Percentiles rank a stretch among this genome's conserved stretches.
Conservation (phyloP, 495 filamentous ascomycete species). For the Margaritispora aquatica region DNA sequence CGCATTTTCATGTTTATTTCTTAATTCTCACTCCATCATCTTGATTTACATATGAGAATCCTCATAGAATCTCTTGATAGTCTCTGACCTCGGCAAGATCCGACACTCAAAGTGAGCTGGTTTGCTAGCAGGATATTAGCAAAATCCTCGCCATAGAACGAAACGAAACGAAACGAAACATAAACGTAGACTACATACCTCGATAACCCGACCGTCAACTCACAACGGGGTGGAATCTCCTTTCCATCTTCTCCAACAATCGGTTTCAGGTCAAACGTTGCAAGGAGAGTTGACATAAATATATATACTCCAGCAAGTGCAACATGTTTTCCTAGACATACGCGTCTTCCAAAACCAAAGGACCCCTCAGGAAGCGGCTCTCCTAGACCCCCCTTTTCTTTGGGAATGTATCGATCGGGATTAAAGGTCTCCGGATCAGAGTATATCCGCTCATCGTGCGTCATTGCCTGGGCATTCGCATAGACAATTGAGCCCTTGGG, state of each 20-base stretch:
- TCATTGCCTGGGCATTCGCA: slow-evolving; percentile 42
- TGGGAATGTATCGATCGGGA: slow-evolving; percentile 38
- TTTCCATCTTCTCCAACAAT: slow-evolving; percentile 10
- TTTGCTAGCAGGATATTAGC: neutral
- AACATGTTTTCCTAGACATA: slow-evolving; percentile 15
- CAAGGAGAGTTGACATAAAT: slow-evolving; percentile 9
- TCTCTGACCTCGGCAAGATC: neutral
- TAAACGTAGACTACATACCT: slow-evolving; percentile 2
- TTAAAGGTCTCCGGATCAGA: slow-evolving; percentile 34
- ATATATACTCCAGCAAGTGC: slow-evolving; percentile 15
- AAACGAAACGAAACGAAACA: neutral
- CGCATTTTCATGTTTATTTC: neutral
- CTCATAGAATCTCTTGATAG: neutral
- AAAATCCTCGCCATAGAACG: neutral
- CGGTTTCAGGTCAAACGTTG: slow-evolving; percentile 9
- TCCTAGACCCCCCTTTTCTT: slow-evolving; percentile 37
- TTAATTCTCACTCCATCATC: neutral
- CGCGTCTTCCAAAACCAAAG: slow-evolving; percentile 45
- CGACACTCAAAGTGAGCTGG: neutral
- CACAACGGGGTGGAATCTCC: slow-evolving; percentile 3
- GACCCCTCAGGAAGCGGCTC: slow-evolving; percentile 43
- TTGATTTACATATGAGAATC: no score
- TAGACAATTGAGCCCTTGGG: slow-evolving; percentile 40
- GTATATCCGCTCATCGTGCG: slow-evolving; percentile 33
- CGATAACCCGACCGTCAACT: slow-evolving; percentile 5